phyloP scores from a whole-genome alignment of 1,284 basidiomycete genomes.

The Calocybe gambosa region DNA sequence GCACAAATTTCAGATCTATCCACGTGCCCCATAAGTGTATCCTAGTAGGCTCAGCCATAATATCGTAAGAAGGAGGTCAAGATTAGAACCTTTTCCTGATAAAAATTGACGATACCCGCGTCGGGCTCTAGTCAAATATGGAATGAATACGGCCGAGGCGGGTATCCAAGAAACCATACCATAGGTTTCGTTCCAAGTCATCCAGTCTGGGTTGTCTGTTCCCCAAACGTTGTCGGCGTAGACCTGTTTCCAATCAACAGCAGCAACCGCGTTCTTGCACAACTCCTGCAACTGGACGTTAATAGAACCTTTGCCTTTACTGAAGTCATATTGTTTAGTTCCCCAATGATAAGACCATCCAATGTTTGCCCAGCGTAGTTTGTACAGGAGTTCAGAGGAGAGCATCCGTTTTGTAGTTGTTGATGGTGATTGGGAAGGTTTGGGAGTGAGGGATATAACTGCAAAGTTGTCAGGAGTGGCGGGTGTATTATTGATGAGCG shows the following conservation, averaged over 20 bases:
- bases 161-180: conserved; percentile 36
- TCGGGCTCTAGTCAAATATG: conserved; percentile 67
- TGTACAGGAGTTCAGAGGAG: conserved; percentile 53
- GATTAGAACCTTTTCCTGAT: conserved; percentile 57
- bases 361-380: conserved; percentile 88
- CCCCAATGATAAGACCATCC: conserved; percentile 94
- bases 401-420: conserved; percentile 39
- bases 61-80: neutral
- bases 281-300: conserved; percentile 47
- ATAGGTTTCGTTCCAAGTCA: conserved; percentile 68
- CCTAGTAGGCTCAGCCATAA: conserved; percentile 32
- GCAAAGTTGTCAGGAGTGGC: conserved; percentile 46
- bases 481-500: conserved; percentile 63
- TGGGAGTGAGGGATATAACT: conserved; percentile 42
- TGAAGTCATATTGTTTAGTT: conserved; percentile 86
- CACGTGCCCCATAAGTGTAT: conserved; percentile 90
- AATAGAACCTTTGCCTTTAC: conserved; percentile 57
- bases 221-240: conserved; percentile 52
- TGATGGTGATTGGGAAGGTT: conserved; percentile 55
- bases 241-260: conserved; percentile 65
- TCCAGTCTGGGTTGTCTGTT: conserved; percentile 51
- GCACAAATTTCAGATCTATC: conserved; percentile 86
- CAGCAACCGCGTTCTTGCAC: conserved; percentile 56
- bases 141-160: neutral
- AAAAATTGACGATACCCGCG: conserved; percentile 92